These are phyloP conservation scores for Rhodofomes roseus DNA, from an alignment of 1,284 basidiomycete species.

Conservation along the genomic window DNA sequence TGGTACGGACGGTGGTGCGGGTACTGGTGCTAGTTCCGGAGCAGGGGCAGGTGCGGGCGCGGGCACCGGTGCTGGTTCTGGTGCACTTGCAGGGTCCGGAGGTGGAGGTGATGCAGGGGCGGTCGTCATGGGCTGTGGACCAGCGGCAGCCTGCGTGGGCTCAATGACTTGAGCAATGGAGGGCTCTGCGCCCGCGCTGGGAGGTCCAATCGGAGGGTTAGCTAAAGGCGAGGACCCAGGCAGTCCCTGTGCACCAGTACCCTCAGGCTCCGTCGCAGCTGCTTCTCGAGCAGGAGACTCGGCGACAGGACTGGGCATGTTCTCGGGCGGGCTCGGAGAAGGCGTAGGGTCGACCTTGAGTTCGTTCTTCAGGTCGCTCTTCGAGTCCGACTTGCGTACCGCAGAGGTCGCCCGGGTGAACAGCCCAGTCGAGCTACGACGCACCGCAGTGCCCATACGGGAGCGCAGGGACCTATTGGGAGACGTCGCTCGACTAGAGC, in stretches of 20 bases:
- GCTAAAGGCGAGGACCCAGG: conserved; percentile 22
- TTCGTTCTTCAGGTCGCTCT: conserved; percentile 26
- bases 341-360: conserved; percentile 22
- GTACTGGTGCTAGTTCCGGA: background rate
- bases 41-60: background rate
- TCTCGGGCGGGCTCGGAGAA: conserved; percentile 12
- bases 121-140: background rate
- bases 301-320: conserved; percentile 20
- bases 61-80: background rate
- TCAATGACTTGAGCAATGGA: background rate
- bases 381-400: conserved; percentile 24
- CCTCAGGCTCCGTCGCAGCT: conserved; percentile 9
- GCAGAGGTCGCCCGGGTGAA: conserved; percentile 31
- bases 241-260: conserved; percentile 1
- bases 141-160: background rate
- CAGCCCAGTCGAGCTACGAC: conserved; percentile 47
- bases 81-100: background rate
- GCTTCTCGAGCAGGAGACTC: conserved; percentile 25
- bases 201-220: conserved; percentile 7
- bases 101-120: background rate
- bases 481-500: conserved; percentile 17
- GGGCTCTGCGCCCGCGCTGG: background rate
- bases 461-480: conserved; percentile 26
- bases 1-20: background rate
- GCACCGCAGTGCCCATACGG: conserved; percentile 41